phyloP scores from a whole-genome alignment of 2,329 filamentous ascomycete species.

The Penicillium sp. region DNA sequence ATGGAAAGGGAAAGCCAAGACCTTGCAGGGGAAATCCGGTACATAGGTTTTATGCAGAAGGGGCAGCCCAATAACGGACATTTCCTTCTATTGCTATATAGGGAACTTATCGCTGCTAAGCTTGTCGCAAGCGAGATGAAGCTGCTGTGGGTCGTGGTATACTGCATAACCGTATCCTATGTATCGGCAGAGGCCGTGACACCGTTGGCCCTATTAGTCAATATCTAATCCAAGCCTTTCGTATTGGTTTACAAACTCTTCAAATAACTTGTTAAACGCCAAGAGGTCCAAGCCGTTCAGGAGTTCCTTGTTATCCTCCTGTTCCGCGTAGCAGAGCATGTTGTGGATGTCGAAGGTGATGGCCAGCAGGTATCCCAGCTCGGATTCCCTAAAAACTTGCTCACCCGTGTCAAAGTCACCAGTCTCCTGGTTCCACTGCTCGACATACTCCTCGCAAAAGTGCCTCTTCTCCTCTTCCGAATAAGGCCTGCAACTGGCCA shows the following conservation, averaged over 20 bases:
- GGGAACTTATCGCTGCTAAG: too few relatives aligned
- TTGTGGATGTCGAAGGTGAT: conserved; percentile 29
- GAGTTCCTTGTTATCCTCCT: conserved; percentile 22
- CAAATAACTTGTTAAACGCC: conserved; percentile 24
- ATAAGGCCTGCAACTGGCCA: conserved; percentile 23
- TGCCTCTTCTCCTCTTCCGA: conserved; percentile 25
- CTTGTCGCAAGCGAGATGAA: too few relatives aligned
- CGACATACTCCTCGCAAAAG: conserved; percentile 26
- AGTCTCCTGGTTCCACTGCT: conserved; percentile 24
- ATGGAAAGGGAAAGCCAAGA: too few relatives aligned
- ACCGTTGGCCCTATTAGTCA: too few relatives aligned
- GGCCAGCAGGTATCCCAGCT: conserved; percentile 23
- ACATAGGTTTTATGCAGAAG: too few relatives aligned
- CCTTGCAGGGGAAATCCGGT: too few relatives aligned
- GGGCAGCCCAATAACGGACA: too few relatives aligned
- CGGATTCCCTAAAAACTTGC: conserved; percentile 25
- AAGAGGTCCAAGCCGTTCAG: conserved; percentile 20
- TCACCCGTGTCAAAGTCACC: conserved; percentile 26
- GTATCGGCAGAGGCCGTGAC: too few relatives aligned
- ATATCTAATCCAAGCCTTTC: conserved; percentile 16
- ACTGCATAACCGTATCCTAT: too few relatives aligned
- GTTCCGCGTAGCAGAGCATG: conserved; percentile 27
- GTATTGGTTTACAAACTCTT: conserved; percentile 26
- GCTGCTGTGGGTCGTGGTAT: too few relatives aligned
- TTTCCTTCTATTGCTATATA: too few relatives aligned